These are phyloP conservation scores for Ceratobasidium papillatum DNA, from an alignment of 1,284 basidiomycete species.

Conservation along the genomic window DNA sequence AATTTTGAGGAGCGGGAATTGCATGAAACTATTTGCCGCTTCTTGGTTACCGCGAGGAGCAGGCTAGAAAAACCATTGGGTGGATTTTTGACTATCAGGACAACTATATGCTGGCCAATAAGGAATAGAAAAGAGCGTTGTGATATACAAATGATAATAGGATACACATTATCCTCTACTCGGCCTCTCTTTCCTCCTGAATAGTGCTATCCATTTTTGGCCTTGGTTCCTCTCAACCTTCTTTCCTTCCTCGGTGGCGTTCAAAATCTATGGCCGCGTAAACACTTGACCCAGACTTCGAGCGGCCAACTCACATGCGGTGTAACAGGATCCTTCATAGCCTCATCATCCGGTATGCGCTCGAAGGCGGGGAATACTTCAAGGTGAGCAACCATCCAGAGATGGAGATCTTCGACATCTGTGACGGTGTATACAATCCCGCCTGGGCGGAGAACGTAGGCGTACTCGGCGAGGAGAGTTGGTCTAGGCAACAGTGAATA, in stretches of 20 bases:
- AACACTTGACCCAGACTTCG: not conserved
- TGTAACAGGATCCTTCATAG: slow-evolving; percentile 62
- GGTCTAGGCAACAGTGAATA: slow-evolving; percentile 55
- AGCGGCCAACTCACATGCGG: slow-evolving; percentile 40
- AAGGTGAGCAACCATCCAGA: slow-evolving; percentile 95
- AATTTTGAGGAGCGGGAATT: not conserved
- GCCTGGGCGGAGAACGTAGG: slow-evolving; percentile 88
- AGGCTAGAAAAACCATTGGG: too few relatives aligned
- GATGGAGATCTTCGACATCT: slow-evolving; percentile 92
- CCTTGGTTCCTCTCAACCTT: slow-evolving; percentile 95
- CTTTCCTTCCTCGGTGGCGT: slow-evolving; percentile 93
- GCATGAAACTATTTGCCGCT: not conserved
- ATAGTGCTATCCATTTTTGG: slow-evolving; percentile 89
- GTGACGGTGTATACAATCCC: slow-evolving; percentile 98
- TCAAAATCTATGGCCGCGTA: slow-evolving; percentile 68
- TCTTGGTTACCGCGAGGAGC: too few relatives aligned
- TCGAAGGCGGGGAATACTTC: slow-evolving; percentile 88
- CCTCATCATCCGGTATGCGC: slow-evolving; percentile 74
- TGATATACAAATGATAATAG: too few relatives aligned
- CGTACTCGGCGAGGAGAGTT: slow-evolving; percentile 90
- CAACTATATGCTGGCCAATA: too few relatives aligned
- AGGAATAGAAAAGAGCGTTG: too few relatives aligned
- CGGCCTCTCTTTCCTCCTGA: slow-evolving; percentile 54
- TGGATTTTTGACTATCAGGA: too few relatives aligned
- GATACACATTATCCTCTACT: slow-evolving; percentile 16